Base-by-base conservation (phyloP, 2,329 filamentous ascomycete genomes). In the Huntiella decipiens region DNA sequence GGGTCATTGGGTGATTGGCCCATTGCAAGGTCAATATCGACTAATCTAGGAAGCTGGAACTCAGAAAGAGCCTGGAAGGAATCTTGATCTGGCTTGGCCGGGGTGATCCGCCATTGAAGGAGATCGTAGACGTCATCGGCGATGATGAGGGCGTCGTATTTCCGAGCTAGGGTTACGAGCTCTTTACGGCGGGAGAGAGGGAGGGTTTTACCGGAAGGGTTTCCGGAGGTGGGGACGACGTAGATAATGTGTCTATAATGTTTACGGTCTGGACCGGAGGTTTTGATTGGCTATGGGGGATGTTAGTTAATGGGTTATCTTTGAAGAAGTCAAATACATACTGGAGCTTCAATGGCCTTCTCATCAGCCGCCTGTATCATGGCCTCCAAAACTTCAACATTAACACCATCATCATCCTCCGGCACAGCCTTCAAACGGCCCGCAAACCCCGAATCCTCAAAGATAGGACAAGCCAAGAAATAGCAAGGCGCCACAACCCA, bases 61-160 rank as follows among this genome's bases (percentile, higher is more conserved):
- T 51, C 50, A 35, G 50, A 46, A 16, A 55, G n/a, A 13, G 52
- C 53, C 22, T 46, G 44, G 4, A 37, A 40, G 3, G 50, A 35
- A 3, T 34, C 13, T 2, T 44, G 38, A 19, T 22, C 45, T 5
- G 44, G 50, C 17, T 40, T 47, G 5, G 51, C 17, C 13, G 50
- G 34, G 38, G 62, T 56, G 1, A 65, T 54, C 2, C 74, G 71
- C 84, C 86, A 95, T 57, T 87, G 82, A 4, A 96, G 67, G 53
- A 88, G 80, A 59, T 96, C 88, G 58, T 98, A 98, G 7, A 96
- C 86, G 59, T 98, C 91, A 62, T 96, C 88, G 42, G 74, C 74
- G 22, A 95, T 69, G 46, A 95, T 62, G n/a, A 96, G 69, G 5
- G 83, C 84, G 58, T 96, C 78, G 58, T 80, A 75, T 49, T 77